phyloP scores from a whole-genome alignment of 768 basidiomycete genomes.

The Tricholoma hemisulphureum region DNA sequence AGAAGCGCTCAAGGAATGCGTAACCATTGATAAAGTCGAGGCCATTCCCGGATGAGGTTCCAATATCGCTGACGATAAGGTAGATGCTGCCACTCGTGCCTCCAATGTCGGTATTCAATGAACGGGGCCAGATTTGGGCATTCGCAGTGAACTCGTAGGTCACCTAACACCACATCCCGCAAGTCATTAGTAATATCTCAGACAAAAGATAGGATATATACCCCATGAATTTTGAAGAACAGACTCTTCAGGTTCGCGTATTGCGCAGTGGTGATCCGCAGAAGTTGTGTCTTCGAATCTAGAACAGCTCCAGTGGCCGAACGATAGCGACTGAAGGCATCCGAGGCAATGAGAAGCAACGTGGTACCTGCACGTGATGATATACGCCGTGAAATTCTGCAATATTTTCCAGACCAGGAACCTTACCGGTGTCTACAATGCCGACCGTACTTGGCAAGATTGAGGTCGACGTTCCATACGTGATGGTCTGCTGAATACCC shows the following conservation, averaged over 20 bases:
- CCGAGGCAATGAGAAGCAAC: slow-evolving; percentile 46
- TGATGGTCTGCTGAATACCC: slow-evolving; percentile 59
- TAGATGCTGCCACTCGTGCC: slow-evolving; percentile 30
- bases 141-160: slow-evolving; percentile 39
- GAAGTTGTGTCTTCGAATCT: slow-evolving; percentile 45
- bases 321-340: slow-evolving; percentile 44
- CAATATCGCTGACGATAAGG: slow-evolving; percentile 38
- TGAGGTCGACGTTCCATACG: slow-evolving; percentile 42
- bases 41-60: slow-evolving; percentile 40
- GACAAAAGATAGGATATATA: slow-evolving; percentile 27
- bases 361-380: slow-evolving; percentile 39
- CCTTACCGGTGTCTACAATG: slow-evolving; percentile 56
- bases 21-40: slow-evolving; percentile 58
- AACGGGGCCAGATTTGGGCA: slow-evolving; percentile 38
- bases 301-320: slow-evolving; percentile 43
- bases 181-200: neutral
- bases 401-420: neutral
- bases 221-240: slow-evolving; percentile 53
- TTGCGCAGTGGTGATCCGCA: slow-evolving; percentile 50
- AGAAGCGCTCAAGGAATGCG: slow-evolving; percentile 60
- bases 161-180: slow-evolving; percentile 18
- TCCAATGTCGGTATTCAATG: slow-evolving; percentile 34
- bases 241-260: slow-evolving; percentile 52
- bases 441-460: slow-evolving; percentile 50
- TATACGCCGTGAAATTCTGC: neutral